Evolutionary conservation across 495 filamentous ascomycete genomes (phyloP).

Genomic region (Neurospora sp.): DNA sequence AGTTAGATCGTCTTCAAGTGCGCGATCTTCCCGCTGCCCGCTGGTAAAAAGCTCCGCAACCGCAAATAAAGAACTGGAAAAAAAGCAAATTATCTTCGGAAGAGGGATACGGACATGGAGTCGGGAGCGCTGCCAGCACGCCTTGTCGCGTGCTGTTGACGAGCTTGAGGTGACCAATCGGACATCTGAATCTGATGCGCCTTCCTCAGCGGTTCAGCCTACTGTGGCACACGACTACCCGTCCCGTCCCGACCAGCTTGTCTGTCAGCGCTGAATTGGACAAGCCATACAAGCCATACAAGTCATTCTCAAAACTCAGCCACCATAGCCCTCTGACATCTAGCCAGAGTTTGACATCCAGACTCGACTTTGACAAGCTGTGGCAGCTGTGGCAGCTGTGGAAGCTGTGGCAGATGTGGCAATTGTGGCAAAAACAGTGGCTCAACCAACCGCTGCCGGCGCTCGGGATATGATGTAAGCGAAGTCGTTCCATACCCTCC

Average conservation of each 20-base stretch:
- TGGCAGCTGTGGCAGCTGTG: background rate
- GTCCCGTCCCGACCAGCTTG: background rate
- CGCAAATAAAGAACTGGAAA: background rate
- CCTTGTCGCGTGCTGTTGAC: background rate
- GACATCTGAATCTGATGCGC: background rate
- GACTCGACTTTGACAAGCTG: too few species aligned
- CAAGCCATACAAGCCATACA: background rate
- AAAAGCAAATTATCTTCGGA: background rate
- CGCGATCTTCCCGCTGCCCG: background rate
- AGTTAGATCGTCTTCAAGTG: background rate
- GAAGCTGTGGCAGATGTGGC: background rate
- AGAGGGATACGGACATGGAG: background rate
- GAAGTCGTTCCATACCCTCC: background rate
- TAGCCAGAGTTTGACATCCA: background rate
- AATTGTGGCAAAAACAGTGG: background rate
- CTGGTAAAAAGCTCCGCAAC: background rate
- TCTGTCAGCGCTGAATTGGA: background rate
- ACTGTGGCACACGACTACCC: background rate
- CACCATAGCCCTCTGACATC: background rate
- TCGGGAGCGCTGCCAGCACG: background rate
- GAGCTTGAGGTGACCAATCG: background rate
- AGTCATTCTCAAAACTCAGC: background rate
- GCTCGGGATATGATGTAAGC: background rate
- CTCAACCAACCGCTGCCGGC: background rate
- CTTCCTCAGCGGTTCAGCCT: background rate